Evolutionary conservation across 805 yeast genomes (phyloP), one percentile per base, ranked within the genome.

Genomic region (Cephaloascus albidus): DNA sequence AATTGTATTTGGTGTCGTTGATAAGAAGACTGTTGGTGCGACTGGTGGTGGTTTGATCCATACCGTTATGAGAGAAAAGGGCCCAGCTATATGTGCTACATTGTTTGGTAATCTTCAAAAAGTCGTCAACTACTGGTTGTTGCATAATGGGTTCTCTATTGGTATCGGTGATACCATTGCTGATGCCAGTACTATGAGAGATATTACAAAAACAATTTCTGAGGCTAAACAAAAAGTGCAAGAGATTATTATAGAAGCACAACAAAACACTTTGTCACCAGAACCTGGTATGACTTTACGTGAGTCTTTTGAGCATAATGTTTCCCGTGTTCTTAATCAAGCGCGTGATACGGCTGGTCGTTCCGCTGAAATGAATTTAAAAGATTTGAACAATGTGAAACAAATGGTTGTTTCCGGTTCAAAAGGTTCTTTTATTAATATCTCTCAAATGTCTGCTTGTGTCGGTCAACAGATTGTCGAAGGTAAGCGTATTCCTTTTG

Each of bases 81-180:
- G 98, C 4, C 89, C 97, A 10, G 69, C 76, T 45, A 76, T 81
- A 3, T 87, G 97, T 70, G 93, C 97, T 8, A 82, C 78, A 51
- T 73, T 93, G 54, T 89, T 93, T 55, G 87, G 96, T 57, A 84
- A 85, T 50, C 76, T 90, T 44, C 99, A 93, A 63, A 90, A 88
- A 55, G 94, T 93, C 43, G 96, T 89, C 33, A 93, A 93, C 63
- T 93, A 74, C 61, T 93, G 98, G 99, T 72, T 93, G 44, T 72
- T 93, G 39, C 98, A 94, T 58, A 86, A 85, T 53, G 97, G 98
- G 44, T 93, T 93, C 66, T 90, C 97, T 10, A 94, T 94, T 52
- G 99, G 99, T 75, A 93, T 93, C 63, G 99, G 99, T 72, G 99
- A 93, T 65, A 93, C 98, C 3, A 94, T 93, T 68, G 98, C 98